These are phyloP conservation scores for Micractinium conductrix DNA, from an alignment of 139 green algal species.

Conservation along the genomic window DNA sequence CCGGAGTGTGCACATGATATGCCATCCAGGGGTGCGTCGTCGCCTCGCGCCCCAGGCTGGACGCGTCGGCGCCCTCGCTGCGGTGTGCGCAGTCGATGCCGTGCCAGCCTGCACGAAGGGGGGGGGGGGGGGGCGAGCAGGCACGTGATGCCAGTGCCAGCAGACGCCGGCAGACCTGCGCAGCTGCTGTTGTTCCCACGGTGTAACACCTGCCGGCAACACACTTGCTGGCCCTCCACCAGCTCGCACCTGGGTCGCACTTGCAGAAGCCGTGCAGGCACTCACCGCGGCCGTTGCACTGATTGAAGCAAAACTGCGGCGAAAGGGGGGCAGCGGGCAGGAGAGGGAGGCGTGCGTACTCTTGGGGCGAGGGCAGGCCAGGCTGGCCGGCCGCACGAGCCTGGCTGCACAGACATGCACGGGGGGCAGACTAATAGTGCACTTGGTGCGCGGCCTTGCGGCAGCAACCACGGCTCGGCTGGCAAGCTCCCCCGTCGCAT, in stretches of 20 bases:
- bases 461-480: no score
- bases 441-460: no score
- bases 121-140: no score
- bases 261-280: slow-evolving; percentile 66
- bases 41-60: neutral
- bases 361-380: no score
- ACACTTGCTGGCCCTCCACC: neutral
- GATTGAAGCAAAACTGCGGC: slow-evolving; percentile 56
- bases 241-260: slow-evolving; percentile 43
- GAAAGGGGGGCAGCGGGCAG: slow-evolving; percentile 3
- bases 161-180: no score
- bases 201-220: no score
- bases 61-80: neutral
- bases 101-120: slow-evolving; percentile 39
- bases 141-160: no score
- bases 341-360: neutral
- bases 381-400: no score
- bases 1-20: slow-evolving; percentile 16
- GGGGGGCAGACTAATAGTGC: no score
- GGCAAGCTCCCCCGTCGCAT: no score
- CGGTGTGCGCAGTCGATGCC: slow-evolving; percentile 58
- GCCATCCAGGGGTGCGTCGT: slow-evolving; percentile 9
- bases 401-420: no score
- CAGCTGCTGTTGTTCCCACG: no score
- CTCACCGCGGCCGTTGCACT: slow-evolving; percentile 61